phyloP scores from a whole-genome alignment of 768 basidiomycete species.

The Saitozyma sp. region DNA sequence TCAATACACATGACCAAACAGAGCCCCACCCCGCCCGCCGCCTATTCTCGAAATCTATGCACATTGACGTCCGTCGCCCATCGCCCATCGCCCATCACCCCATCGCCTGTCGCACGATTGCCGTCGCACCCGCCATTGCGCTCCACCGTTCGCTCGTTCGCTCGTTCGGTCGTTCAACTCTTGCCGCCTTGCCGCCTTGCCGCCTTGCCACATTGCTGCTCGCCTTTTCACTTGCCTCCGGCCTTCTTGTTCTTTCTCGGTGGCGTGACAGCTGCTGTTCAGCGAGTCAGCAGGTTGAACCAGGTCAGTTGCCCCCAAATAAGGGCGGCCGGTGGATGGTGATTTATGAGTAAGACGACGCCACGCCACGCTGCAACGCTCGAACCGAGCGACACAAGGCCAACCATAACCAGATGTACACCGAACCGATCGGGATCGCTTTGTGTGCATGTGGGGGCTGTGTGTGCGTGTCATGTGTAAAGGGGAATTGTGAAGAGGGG shows the following conservation, averaged over 20 bases:
- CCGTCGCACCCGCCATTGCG: background rate
- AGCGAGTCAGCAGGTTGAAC: slow-evolving; percentile 15
- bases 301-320: background rate
- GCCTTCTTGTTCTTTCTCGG: slow-evolving; percentile 98
- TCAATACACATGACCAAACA: too few relatives aligned
- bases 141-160: background rate
- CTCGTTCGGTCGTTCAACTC: background rate
- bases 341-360: background rate
- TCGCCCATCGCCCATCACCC: too few relatives aligned
- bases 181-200: too few relatives aligned
- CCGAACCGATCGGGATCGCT: background rate
- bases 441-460: background rate
- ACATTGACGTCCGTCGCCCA: too few relatives aligned
- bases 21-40: too few relatives aligned
- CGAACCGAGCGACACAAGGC: background rate
- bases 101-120: too few relatives aligned
- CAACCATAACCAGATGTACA: background rate
- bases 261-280: slow-evolving; percentile 71
- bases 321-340: background rate
- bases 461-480: too few relatives aligned
- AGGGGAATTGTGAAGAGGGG: too few relatives aligned
- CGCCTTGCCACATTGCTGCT: background rate
- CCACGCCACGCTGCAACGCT: background rate
- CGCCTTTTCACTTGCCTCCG: slow-evolving; percentile 62
- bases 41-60: too few relatives aligned